Evolutionary conservation across 345 rosid species (phyloP), one percentile per base, ranked within the genome.

Genomic region (Anastatica hierochuntica): DNA sequence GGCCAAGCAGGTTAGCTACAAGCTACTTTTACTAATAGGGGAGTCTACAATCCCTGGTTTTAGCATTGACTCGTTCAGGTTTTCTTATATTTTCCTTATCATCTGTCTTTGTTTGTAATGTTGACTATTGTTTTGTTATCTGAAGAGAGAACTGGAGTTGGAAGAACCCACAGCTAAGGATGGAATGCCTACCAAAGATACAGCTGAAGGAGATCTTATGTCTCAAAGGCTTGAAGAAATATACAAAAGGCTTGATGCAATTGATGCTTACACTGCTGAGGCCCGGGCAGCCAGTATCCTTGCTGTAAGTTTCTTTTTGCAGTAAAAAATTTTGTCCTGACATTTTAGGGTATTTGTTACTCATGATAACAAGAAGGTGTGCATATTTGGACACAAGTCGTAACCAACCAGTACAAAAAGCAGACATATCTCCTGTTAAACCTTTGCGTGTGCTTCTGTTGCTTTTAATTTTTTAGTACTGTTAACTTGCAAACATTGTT

Each of bases 231-330:
- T 92, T 31, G 80, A 79, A 66, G 86, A 78, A 67, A 78, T 92
- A 75, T 92, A 92, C 80, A 92, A 88, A 76, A 85, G 95, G 70
- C 97, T 92, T 55, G 95, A 78, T 69, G 68, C 68, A 37, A 92
- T 92, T 64, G 98, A 85, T 79, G 97, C 95, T 43, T 62, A 92
- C 69, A 73, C 98, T 59, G 90, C 98, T 8, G 97, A 92, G 74
- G 77, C 97, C 57, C 94, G 95, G 30, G 95, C 96, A 60, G 94
- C 97, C 67, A 76, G 96, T 64, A 88, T 92, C 74, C 95, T 92
- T 72, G 95, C 97, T 15, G 98, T 88, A 64, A 66, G 88, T 77
- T 39, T 16, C 60, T 19, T 50, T 10, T 54, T 42, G 39, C 27
- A 23, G 14, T 10, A 35, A 36, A 7, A n/a, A n/a, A n/a, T n/a